Base-by-base conservation (phyloP, 2,329 filamentous ascomycete species). In the Colletotrichum orbiculare region DNA sequence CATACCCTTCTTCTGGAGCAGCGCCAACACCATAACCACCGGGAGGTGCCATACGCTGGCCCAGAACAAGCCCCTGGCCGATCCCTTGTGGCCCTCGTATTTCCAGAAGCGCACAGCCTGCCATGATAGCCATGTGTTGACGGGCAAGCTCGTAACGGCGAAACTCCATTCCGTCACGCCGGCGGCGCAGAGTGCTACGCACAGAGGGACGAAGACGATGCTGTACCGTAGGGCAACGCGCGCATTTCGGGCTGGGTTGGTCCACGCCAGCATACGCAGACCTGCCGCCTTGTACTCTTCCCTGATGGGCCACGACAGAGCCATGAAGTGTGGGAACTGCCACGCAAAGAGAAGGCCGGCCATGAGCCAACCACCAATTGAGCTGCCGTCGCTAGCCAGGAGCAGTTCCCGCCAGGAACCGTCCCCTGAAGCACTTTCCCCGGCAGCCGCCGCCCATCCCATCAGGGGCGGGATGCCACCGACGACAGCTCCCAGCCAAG, bases 291-390 rank as follows among this genome's bases (percentile, higher is more conserved):
- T 90, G 82, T 99, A 99, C 76, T 99, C 96, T 8, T 96, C 90
- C 17, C 93, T 86, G 66, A 98, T 97, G 4, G 87, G 84, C 87
- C 95, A 96, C 50, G 92, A 94, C 25, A 99, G 84, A 1, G 94
- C 91, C 85, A 97, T 98, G 82, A 99, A 99, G 79, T 99, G 96
- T 3, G 96, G 94, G 74, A 99, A 98, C 75, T 99, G 95, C 96
- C 96, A 99, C 11, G 94, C 91, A 70, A 97, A 97, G 6, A 99
- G 82, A 7, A 98, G 80, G 0, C 85, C 88, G 1, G 93, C 95
- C 12, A 97, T 82, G 1, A 98, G 81, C 96, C 96, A 99, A 4
- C 95, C 96, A 6, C 96, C 96, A 10, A 89, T 79, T 34, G 76
- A 88, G 73, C 75, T 89, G 75, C 72, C 92, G 69, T 87, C 85